Evolutionary conservation across 257 asterid species (phyloP).

Genomic region (Scutellaria barbata): DNA sequence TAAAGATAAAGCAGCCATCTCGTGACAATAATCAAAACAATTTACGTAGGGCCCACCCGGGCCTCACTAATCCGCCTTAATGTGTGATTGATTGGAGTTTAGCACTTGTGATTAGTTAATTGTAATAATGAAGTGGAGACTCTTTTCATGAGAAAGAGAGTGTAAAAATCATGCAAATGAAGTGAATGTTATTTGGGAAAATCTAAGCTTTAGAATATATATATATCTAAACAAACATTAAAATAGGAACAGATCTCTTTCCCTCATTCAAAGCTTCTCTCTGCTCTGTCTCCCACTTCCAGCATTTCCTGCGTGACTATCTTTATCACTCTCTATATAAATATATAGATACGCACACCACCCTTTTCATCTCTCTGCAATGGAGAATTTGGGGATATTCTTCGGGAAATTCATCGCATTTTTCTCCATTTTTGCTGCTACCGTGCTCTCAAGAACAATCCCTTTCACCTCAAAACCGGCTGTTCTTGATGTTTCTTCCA

Average conservation of each 20-base stretch:
- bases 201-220: conserved; percentile 33
- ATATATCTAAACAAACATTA: conserved; percentile 35
- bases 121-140: conserved; percentile 6
- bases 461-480: conserved; percentile 38
- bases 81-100: conserved; percentile 3
- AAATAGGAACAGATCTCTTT: conserved; percentile 24
- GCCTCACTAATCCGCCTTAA: conserved; percentile 51
- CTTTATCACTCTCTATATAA: conserved; percentile 34
- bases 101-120: conserved; percentile 8
- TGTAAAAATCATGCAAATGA: conserved; percentile 29
- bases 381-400: conserved; percentile 44
- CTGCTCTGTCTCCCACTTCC: conserved; percentile 33
- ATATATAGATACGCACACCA: conserved; percentile 16
- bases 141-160: conserved; percentile 45
- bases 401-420: conserved; percentile 32
- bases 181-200: conserved; percentile 1
- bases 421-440: conserved; percentile 39
- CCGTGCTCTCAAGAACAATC: conserved; percentile 55
- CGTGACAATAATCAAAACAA: conserved; percentile 40
- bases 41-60: conserved; percentile 36
- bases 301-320: conserved; percentile 44
- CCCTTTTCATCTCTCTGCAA: conserved; percentile 25
- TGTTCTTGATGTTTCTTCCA: conserved; percentile 54
- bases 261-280: conserved; percentile 49
- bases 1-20: conserved; percentile 43